Evolutionary conservation across 495 filamentous ascomycete genomes (phyloP).

Genomic region (Aspergillus saccharolyticus): DNA sequence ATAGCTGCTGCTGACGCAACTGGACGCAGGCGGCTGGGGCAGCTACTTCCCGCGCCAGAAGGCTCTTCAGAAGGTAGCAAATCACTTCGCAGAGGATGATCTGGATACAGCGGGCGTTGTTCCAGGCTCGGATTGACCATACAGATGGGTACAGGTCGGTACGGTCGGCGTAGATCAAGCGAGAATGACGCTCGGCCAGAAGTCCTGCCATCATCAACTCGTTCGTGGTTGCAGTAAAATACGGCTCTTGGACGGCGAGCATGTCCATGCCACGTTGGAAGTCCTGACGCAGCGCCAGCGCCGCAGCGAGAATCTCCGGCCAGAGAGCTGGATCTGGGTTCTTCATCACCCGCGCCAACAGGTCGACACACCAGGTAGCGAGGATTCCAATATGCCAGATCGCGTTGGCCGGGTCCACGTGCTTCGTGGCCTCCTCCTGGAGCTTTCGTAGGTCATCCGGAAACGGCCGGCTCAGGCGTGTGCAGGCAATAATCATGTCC

Average conservation of each 20-base stretch:
- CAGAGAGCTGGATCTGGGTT: constrained; percentile 10
- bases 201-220: background rate
- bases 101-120: constrained; percentile 21
- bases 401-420: constrained; percentile 15
- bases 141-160: constrained; percentile 16
- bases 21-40: constrained; percentile 9
- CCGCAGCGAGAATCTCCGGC: constrained; percentile 17
- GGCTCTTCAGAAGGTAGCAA: constrained; percentile 16
- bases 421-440: constrained; percentile 24
- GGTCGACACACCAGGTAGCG: constrained; percentile 17
- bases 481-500: constrained; percentile 23
- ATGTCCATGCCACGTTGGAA: constrained; percentile 11
- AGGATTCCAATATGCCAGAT: constrained; percentile 23
- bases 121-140: constrained; percentile 29
- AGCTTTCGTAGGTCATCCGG: constrained; percentile 22
- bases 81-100: constrained; percentile 23
- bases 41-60: constrained; percentile 8
- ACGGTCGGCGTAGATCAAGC: constrained; percentile 20
- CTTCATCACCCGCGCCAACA: constrained; percentile 11
- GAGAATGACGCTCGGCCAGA: constrained; percentile 5
- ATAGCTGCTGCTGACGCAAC: constrained; percentile 20
- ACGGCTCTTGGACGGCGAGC: constrained; percentile 25
- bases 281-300: constrained; percentile 14
- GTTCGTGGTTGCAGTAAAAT: constrained; percentile 8
- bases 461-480: constrained; percentile 17